Percentiles rank a stretch among this genome's conserved stretches.
phyloP scores from a whole-genome alignment of 495 filamentous ascomycete species.

The Hypoxylon intermedium region DNA sequence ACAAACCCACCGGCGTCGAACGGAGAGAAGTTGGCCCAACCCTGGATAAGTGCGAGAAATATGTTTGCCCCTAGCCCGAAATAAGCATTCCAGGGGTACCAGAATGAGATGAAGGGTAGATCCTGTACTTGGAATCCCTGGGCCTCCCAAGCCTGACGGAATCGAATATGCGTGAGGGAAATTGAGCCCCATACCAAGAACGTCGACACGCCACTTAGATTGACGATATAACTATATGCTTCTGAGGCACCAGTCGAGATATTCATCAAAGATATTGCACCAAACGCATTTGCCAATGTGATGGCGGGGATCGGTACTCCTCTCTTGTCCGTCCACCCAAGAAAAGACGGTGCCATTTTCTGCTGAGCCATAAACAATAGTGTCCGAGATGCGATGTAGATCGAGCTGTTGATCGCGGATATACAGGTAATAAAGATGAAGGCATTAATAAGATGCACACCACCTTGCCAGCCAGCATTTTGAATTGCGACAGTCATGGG shows the following conservation, averaged over 20 bases:
- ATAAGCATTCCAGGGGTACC: slow-evolving; percentile 70
- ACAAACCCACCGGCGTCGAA: slow-evolving; percentile 68
- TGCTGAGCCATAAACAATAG: slow-evolving; percentile 71
- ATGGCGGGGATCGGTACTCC: slow-evolving; percentile 72
- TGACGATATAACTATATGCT: slow-evolving; percentile 60
- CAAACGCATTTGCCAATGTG: slow-evolving; percentile 67
- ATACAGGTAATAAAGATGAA: slow-evolving; percentile 74
- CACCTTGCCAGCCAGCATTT: slow-evolving; percentile 61
- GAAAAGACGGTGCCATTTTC: slow-evolving; percentile 68
- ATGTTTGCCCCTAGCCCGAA: slow-evolving; percentile 65
- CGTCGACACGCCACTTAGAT: slow-evolving; percentile 62
- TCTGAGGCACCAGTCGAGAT: slow-evolving; percentile 64
- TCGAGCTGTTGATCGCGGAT: slow-evolving; percentile 71
- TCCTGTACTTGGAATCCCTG: slow-evolving; percentile 62
- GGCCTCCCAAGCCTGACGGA: slow-evolving; percentile 61
- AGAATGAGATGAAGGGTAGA: slow-evolving; percentile 64
- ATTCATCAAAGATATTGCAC: slow-evolving; percentile 71
- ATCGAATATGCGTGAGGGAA: slow-evolving; percentile 70
- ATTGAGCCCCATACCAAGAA: slow-evolving; percentile 75
- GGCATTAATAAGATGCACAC: slow-evolving; percentile 72
- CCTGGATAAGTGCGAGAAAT: slow-evolving; percentile 71
- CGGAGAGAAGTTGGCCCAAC: slow-evolving; percentile 61
- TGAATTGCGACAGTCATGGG: slow-evolving; percentile 69
- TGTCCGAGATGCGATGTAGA: slow-evolving; percentile 72
- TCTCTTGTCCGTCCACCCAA: slow-evolving; percentile 66